phyloP scores from a whole-genome alignment of 768 basidiomycete genomes.

The Collybia nuda region DNA sequence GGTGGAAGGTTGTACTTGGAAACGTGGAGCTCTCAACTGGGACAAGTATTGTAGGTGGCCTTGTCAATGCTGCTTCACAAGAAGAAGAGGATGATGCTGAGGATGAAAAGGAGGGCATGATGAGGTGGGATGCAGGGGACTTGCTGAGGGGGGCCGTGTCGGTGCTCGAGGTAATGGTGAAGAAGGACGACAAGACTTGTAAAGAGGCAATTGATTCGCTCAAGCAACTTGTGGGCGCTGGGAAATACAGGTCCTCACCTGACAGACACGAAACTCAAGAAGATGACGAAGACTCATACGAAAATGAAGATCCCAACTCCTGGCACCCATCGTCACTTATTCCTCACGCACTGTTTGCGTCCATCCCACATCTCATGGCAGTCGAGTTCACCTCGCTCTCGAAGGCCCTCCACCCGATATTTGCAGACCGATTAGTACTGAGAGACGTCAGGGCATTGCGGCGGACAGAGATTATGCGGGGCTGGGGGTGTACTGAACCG shows the following conservation, averaged over 20 bases:
- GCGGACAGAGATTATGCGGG: constrained; percentile 51
- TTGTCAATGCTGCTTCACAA: constrained; percentile 16
- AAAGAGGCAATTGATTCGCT: constrained; percentile 56
- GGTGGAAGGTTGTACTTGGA: constrained; percentile 36
- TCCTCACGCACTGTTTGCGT: constrained; percentile 53
- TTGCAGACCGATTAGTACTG: constrained; percentile 52
- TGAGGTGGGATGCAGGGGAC: constrained; percentile 19
- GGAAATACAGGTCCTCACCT: no score
- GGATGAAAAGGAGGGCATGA: constrained; percentile 8
- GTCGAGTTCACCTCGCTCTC: constrained; percentile 50
- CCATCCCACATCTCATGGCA: constrained; percentile 54
- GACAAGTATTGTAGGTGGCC: not conserved
- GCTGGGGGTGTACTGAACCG: constrained; percentile 32
- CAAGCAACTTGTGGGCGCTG: constrained; percentile 31
- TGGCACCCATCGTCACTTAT: constrained; percentile 39
- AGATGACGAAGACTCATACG: not conserved
- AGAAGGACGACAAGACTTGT: constrained; percentile 44
- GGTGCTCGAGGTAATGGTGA: constrained; percentile 9
- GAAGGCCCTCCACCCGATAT: constrained; percentile 46
- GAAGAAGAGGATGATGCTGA: constrained; percentile 12
- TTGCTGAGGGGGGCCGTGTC: not conserved
- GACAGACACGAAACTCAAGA: no score
- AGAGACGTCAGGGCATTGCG: constrained; percentile 59
- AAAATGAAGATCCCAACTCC: not conserved
- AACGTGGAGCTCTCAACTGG: constrained; percentile 45